Evolutionary conservation across 305 asterid genomes (phyloP).

Genomic region (Andrographis paniculata): DNA sequence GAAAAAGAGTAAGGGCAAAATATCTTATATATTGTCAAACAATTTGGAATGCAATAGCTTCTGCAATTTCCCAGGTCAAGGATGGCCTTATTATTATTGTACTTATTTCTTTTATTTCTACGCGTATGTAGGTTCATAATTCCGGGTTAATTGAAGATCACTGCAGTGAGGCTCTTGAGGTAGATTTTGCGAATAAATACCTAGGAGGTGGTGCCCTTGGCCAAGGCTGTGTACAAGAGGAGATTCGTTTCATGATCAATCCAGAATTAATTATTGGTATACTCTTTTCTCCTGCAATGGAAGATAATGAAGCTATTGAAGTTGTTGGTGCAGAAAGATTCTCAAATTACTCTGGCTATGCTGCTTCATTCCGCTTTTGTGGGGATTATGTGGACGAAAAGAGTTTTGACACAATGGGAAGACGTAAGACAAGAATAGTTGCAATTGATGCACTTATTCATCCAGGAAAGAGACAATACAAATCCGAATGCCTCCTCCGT

Average conservation of each 20-base stretch:
- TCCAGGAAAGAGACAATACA: constrained; percentile 70
- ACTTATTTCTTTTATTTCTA: constrained; percentile 8
- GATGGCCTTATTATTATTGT: not conserved
- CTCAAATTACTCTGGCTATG: constrained; percentile 74
- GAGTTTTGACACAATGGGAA: constrained; percentile 46
- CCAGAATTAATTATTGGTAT: constrained; percentile 72
- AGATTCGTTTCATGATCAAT: constrained; percentile 91
- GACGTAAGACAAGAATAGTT: constrained; percentile 69
- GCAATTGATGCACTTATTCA: constrained; percentile 78
- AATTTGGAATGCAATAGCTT: constrained; percentile 2
- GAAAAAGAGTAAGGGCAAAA: too few relatives aligned
- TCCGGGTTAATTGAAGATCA: constrained; percentile 84
- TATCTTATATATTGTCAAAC: not conserved
- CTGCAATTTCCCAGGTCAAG: not conserved
- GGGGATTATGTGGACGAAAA: constrained; percentile 51
- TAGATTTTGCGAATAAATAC: constrained; percentile 80
- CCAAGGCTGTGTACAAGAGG: constrained; percentile 92
- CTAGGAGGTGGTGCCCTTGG: constrained; percentile 92
- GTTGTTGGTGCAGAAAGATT: constrained; percentile 82
- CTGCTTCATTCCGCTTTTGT: constrained; percentile 64
- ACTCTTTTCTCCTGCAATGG: constrained; percentile 75
- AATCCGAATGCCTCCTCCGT: constrained; percentile 50
- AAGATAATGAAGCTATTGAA: constrained; percentile 84
- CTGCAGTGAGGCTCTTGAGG: constrained; percentile 58
- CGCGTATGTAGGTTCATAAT: constrained; percentile 47